These are phyloP conservation scores for Exserohilum rostratum DNA, from an alignment of 2,329 filamentous ascomycete genomes.

Conservation along the genomic window DNA sequence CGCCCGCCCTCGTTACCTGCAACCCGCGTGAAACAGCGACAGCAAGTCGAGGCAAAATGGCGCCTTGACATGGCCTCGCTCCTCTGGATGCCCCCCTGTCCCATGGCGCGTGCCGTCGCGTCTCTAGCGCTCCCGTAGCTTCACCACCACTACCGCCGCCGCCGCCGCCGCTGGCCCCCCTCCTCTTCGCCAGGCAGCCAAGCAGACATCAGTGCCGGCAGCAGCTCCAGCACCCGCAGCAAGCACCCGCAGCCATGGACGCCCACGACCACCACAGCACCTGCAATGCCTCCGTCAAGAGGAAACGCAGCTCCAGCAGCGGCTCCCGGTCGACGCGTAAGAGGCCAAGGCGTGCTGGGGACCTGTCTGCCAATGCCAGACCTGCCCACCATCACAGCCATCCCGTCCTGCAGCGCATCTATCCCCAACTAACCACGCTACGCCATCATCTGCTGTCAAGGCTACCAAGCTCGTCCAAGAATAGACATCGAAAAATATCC, in stretches of 20 bases:
- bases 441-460: conserved; percentile 72
- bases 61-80: background rate
- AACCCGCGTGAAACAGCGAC: background rate
- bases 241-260: background rate
- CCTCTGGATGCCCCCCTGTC: background rate
- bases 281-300: conserved; percentile 25
- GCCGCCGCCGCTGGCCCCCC: too few relatives aligned
- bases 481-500: conserved; percentile 55
- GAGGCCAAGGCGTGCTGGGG: conserved; percentile 26
- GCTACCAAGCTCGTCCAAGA: conserved; percentile 70
- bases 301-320: conserved; percentile 34
- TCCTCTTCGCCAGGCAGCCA: background rate
- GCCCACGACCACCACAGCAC: background rate
- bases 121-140: conserved; percentile 3
- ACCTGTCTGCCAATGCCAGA: conserved; percentile 45
- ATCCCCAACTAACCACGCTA: conserved; percentile 68
- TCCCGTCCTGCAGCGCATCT: conserved; percentile 72
- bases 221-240: background rate
- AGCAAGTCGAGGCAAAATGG: background rate
- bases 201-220: background rate
- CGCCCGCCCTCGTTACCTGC: background rate
- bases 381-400: conserved; percentile 53
- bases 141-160: background rate
- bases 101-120: conserved; percentile 3
- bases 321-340: conserved; percentile 28